A percentile compares a stretch with the other conserved stretches of the same genome.
phyloP scores from a whole-genome alignment of 2,329 filamentous ascomycete species.

The Venturia aucupariae region DNA sequence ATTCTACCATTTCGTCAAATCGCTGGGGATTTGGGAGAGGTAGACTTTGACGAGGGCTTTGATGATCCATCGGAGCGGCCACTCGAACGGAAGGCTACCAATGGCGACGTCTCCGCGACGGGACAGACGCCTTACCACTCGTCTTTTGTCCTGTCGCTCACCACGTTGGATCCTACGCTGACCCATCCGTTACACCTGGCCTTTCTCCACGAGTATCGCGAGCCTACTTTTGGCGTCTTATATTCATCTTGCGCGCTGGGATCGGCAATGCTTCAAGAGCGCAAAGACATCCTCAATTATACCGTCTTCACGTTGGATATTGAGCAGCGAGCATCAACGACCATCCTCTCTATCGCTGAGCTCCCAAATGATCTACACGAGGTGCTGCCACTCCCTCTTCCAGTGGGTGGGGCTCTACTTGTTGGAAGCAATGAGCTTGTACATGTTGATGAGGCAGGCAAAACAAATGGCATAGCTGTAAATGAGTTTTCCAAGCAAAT shows the following conservation, averaged over 20 bases:
- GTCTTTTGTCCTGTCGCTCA: conserved; percentile 87
- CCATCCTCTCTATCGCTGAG: conserved; percentile 74
- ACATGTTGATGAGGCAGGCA: conserved; percentile 92
- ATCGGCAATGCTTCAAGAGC: conserved; percentile 60
- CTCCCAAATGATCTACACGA: conserved; percentile 81
- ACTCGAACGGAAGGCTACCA: conserved; percentile 24
- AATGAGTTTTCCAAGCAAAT: conserved; percentile 79
- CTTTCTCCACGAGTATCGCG: conserved; percentile 93
- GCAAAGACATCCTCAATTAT: conserved; percentile 80
- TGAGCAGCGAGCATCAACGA: conserved; percentile 86
- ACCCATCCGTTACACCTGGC: conserved; percentile 84
- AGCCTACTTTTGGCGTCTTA: conserved; percentile 92
- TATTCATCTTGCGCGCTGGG: conserved; percentile 68
- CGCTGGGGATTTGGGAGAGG: conserved; percentile 83
- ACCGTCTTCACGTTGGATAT: conserved; percentile 93
- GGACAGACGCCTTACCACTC: conserved; percentile 65
- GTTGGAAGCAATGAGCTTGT: conserved; percentile 85
- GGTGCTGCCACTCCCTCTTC: conserved; percentile 72
- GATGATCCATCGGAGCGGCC: conserved; percentile 43
- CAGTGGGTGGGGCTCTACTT: conserved; percentile 80
- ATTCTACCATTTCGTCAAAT: conserved; percentile 85
- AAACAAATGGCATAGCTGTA: conserved; percentile 83
- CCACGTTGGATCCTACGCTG: conserved; percentile 76
- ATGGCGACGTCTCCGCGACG: conserved; percentile 27
- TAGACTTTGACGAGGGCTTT: conserved; percentile 77